phyloP scores from a whole-genome alignment of 108 stramenopile species.

The Discostella pseudostelligera region DNA sequence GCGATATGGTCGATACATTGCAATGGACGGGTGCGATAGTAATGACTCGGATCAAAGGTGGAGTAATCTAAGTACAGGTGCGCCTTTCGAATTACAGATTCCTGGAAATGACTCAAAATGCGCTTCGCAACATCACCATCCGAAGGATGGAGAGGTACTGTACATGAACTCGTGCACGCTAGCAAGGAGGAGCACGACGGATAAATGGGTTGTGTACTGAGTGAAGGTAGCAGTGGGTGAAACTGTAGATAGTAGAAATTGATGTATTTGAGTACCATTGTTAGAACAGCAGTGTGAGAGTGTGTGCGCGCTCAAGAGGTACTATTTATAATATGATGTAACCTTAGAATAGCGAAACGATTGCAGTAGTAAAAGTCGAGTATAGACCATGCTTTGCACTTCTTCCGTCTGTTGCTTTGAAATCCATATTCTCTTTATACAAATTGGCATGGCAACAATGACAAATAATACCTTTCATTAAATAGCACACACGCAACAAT shows the following conservation, averaged over 20 bases:
- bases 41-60: slow-evolving; percentile 20
- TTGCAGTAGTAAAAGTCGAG: too few relatives aligned
- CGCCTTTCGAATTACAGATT: slow-evolving; percentile 26
- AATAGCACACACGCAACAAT: too few relatives aligned
- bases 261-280: background rate
- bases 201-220: slow-evolving; percentile 34
- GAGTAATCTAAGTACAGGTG: slow-evolving; percentile 12
- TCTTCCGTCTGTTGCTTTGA: too few relatives aligned
- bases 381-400: too few relatives aligned
- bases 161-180: slow-evolving; percentile 38
- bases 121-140: slow-evolving; percentile 40
- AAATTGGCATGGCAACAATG: too few relatives aligned
- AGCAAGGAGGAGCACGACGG: slow-evolving; percentile 1
- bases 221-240: background rate
- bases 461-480: too few relatives aligned
- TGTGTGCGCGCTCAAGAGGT: too few relatives aligned
- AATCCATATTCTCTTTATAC: too few relatives aligned
- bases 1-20: slow-evolving; percentile 29
- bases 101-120: slow-evolving; percentile 25
- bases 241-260: too few relatives aligned
- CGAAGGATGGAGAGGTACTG: slow-evolving; percentile 22
- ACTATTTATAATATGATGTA: too few relatives aligned
- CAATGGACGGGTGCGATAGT: slow-evolving; percentile 14
- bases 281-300: too few relatives aligned
- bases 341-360: too few relatives aligned